Percentiles rank a stretch among this genome's conserved stretches.
Conservation (phyloP, 352 stramenopile species). For the Phytophthora rubi region DNA sequence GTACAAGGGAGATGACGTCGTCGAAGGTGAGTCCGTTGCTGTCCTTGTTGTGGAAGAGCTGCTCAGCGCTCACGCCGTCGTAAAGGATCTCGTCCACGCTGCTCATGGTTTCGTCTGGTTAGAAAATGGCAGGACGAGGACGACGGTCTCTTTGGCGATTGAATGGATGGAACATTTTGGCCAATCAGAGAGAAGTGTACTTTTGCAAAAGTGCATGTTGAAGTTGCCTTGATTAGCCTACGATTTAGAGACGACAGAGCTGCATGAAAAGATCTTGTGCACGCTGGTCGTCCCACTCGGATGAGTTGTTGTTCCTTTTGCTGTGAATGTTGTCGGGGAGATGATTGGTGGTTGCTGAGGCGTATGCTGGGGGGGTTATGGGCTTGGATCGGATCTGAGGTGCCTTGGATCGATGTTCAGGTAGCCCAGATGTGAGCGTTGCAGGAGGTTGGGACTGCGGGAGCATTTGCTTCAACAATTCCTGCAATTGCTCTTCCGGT, state of each 20-base stretch:
- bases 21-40: conserved; percentile 83
- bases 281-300: conserved; percentile 64
- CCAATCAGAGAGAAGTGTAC: conserved; percentile 18
- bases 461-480: conserved; percentile 59
- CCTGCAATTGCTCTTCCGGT: conserved; percentile 61
- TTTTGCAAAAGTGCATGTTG: conserved; percentile 15
- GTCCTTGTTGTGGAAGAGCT: conserved; percentile 77
- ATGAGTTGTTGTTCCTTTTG: conserved; percentile 17
- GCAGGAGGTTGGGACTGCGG: conserved; percentile 19
- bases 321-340: background rate
- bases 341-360: conserved; percentile 1
- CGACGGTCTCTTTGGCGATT: conserved; percentile 5
- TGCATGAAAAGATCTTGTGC: conserved; percentile 71
- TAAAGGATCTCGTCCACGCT: conserved; percentile 45
- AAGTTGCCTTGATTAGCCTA: conserved; percentile 11
- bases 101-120: conserved; percentile 16
- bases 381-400: conserved; percentile 19
- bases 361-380: conserved; percentile 1
- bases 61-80: conserved; percentile 73
- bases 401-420: conserved; percentile 10
- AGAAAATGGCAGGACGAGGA: conserved; percentile 16
- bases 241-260: conserved; percentile 50
- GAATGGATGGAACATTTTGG: conserved; percentile 12
- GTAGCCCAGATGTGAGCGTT: background rate
- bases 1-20: conserved; percentile 86